Conservation (phyloP, 225 moss, liverwort and hornwort species). For the Ulota crispa region DNA sequence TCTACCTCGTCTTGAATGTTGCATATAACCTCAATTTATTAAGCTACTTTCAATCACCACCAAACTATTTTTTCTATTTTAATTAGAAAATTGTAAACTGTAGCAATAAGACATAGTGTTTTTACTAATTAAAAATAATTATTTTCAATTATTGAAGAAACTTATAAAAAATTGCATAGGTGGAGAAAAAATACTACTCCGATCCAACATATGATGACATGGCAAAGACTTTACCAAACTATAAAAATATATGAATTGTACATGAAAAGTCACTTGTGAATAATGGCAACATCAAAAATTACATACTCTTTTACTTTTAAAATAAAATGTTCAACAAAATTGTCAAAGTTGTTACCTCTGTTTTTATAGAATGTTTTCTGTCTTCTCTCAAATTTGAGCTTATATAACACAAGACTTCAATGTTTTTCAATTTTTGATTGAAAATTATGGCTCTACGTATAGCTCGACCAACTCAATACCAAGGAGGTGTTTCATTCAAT, state of each 20-base stretch:
- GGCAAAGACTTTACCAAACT: neutral
- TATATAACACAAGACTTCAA: neutral
- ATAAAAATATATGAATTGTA: neutral
- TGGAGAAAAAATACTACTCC: too few species aligned
- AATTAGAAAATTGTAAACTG: too few species aligned
- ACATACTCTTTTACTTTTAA: too few species aligned
- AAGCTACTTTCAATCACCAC: too few species aligned
- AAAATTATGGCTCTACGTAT: constrained; percentile 9
- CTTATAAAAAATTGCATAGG: too few species aligned
- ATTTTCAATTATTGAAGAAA: too few species aligned
- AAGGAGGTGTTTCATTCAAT: constrained; percentile 74
- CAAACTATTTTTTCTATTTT: too few species aligned
- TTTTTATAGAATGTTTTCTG: neutral
- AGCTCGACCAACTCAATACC: constrained; percentile 43
- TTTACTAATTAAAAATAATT: too few species aligned
- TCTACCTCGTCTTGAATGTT: too few species aligned
- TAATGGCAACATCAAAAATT: neutral
- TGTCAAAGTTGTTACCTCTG: neutral
- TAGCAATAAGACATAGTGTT: too few species aligned
- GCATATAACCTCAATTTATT: too few species aligned
- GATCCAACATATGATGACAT: neutral
- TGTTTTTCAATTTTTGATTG: neutral
- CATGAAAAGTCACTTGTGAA: neutral
- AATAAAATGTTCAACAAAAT: too few species aligned
- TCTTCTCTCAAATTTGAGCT: neutral